These are phyloP conservation scores for Trypanosoma theileri DNA, from an alignment of 208 protist genomes.

Conservation along the genomic window DNA sequence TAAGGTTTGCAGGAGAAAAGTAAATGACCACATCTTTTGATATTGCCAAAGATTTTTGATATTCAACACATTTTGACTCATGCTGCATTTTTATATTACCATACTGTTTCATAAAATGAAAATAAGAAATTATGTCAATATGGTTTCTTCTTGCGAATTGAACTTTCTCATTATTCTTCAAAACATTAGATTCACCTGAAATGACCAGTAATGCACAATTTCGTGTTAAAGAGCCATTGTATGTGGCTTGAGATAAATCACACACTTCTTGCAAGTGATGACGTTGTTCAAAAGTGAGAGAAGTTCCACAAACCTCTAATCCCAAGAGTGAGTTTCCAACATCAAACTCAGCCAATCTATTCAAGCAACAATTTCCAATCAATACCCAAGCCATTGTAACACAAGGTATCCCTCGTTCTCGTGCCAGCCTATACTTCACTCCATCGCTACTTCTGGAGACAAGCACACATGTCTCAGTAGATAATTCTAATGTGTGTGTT, in stretches of 20 bases:
- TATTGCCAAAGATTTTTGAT: neutral
- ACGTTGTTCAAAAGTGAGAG: constrained; percentile 33
- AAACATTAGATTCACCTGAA: constrained; percentile 7
- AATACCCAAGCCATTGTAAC: constrained; percentile 52
- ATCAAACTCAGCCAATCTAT: constrained; percentile 32
- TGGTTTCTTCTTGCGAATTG: constrained; percentile 21
- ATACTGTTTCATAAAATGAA: constrained; percentile 18
- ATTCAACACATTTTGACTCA: neutral
- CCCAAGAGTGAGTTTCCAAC: constrained; percentile 34
- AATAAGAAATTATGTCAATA: constrained; percentile 12
- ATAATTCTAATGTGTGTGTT: constrained; percentile 42
- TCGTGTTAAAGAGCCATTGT: constrained; percentile 37
- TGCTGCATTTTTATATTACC: neutral
- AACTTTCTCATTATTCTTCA: constrained; percentile 12
- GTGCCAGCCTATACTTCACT: constrained; percentile 49
- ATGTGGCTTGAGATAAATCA: constrained; percentile 28
- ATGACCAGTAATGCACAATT: constrained; percentile 47
- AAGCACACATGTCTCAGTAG: constrained; percentile 43
- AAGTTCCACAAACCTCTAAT: constrained; percentile 51
- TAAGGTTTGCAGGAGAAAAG: constrained; percentile 18
- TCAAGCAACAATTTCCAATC: constrained; percentile 40
- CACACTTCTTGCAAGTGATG: constrained; percentile 32
- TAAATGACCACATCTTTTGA: constrained; percentile 8
- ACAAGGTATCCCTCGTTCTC: constrained; percentile 52
- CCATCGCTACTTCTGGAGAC: constrained; percentile 37